Conservation (phyloP, 2,329 filamentous ascomycete genomes). For the Aspergillus sp. region DNA sequence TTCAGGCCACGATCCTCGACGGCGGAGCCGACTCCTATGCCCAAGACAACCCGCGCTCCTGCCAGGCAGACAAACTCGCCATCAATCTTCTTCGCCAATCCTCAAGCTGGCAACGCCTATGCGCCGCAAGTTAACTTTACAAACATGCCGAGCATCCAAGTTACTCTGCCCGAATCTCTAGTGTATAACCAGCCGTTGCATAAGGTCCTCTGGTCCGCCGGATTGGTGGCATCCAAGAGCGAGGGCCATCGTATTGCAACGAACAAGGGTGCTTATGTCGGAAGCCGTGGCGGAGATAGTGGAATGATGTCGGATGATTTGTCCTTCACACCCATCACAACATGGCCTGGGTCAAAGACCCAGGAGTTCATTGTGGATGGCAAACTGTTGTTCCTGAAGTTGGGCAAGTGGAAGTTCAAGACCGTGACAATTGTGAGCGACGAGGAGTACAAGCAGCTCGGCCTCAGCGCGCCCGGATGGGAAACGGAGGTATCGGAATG, state of each 20-base stretch:
- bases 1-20: constrained; percentile 38
- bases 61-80: constrained; percentile 20
- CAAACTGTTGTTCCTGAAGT: constrained; percentile 53
- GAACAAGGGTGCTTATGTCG: constrained; percentile 53
- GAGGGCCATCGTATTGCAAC: constrained; percentile 53
- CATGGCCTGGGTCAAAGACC: constrained; percentile 43
- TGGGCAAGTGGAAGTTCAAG: constrained; percentile 62
- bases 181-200: constrained; percentile 50
- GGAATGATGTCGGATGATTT: constrained; percentile 46
- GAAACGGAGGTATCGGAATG: constrained; percentile 28
- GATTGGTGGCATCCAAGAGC: constrained; percentile 51
- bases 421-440: constrained; percentile 57
- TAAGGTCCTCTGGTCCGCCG: constrained; percentile 52
- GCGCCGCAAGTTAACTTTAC: constrained; percentile 41
- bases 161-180: constrained; percentile 51
- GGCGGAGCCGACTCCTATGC: constrained; percentile 34
- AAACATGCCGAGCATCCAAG: constrained; percentile 37
- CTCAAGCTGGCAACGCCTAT: constrained; percentile 37
- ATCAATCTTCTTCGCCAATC: constrained; percentile 26
- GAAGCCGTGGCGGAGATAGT: constrained; percentile 39
- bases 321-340: constrained; percentile 51
- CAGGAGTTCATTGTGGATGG: constrained; percentile 52
- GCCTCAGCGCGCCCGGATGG: constrained; percentile 53
- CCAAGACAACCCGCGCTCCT: constrained; percentile 18
- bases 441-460: constrained; percentile 49